Conservation (phyloP, 139 green algal species). For the Tetraselmis striata region DNA sequence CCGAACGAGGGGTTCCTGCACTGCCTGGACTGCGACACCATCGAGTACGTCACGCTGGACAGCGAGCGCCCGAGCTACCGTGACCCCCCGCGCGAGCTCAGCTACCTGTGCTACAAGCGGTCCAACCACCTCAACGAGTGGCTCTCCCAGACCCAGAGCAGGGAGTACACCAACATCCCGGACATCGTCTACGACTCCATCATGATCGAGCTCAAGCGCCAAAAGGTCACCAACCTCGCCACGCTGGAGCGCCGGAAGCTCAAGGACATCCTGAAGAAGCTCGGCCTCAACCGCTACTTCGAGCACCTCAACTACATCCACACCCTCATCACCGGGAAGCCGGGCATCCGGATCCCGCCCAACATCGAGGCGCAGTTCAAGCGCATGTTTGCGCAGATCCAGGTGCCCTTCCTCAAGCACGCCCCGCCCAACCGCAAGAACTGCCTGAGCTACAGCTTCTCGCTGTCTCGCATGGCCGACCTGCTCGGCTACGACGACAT, state of each 20-base stretch:
- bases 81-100: conserved; percentile 11
- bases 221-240: conserved; percentile 21
- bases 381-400: conserved; percentile 18
- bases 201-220: conserved; percentile 23
- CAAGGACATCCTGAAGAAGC: conserved; percentile 25
- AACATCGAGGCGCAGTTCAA: conserved; percentile 17
- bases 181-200: conserved; percentile 18
- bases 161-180: conserved; percentile 20
- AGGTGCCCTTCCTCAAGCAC: conserved; percentile 17
- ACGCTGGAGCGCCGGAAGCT: conserved; percentile 4
- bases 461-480: conserved; percentile 18
- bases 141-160: conserved; percentile 19
- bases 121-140: conserved; percentile 26
- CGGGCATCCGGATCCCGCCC: neutral
- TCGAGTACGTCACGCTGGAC: no score
- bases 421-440: conserved; percentile 8
- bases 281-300: conserved; percentile 21
- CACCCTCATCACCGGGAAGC: conserved; percentile 5
- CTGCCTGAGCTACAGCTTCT: conserved; percentile 22
- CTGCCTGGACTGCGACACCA: no score
- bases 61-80: no score
- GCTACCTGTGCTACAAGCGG: conserved; percentile 18
- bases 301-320: conserved; percentile 21
- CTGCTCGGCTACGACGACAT: conserved; percentile 15
- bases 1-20: no score